Base-by-base conservation (phyloP, 768 basidiomycete genomes). In the Lactarius hatsudake region DNA sequence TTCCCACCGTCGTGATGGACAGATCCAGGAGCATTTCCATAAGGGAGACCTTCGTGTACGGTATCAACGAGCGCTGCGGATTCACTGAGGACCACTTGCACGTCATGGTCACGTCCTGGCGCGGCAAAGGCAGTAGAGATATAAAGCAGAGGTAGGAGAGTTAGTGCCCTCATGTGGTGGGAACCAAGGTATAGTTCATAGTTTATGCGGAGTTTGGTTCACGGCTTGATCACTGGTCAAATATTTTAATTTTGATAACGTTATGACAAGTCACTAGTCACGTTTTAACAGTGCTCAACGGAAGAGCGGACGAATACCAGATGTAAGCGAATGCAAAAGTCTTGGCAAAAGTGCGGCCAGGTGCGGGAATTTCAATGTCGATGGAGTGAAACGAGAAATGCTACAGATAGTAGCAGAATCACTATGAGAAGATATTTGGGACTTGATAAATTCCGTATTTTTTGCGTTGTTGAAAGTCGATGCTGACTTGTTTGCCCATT, bases 1-100 rank as follows among this genome's bases (percentile, higher is more conserved):
- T 80, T 80, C 75, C 83, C 79, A 15, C 78, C 74, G 55, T 81
- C 78, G 61, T 78, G 78, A 7, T 85, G 62, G 72, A 78, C 80
- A 54, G 81, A 76, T 48, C 69, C 57, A 28, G 73, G 62, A 23
- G 66, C 70, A 55, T 71, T 18, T 64, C 63, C 17, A 43, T 64
- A 56, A 42, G 71, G 53, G 59, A 58, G 51, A 61, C 45, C 62
- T 3, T 65, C 65, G 36, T 55, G 62, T 51, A 54, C 63, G 42
- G 73, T 59, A 38, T 74, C 68, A 12, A 68, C 69, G 17, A 64
- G 48, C n/a, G 64, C 60, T 48, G 55, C 64, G 38, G 72, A 62
- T 59, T 77, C 77, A 26, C 75, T 76, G 1, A 86, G 73, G 43
- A 84, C 75, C n/a, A 78, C 73, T 71, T 86, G 85, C 5, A 67